These are phyloP conservation scores for Neonothopanus nambi DNA, from an alignment of 1,284 basidiomycete genomes.

Conservation along the genomic window DNA sequence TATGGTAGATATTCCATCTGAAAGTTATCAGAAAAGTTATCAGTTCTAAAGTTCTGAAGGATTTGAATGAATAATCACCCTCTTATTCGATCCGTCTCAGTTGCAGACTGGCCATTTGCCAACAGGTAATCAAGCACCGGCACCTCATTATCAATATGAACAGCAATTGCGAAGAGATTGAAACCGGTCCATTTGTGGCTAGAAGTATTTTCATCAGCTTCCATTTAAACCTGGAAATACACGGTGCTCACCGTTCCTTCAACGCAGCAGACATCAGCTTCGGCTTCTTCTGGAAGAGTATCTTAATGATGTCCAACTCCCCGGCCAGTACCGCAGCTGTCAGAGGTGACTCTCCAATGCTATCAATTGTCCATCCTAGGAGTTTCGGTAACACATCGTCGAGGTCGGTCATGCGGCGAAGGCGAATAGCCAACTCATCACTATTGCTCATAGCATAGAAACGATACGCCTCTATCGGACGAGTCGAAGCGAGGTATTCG, in stretches of 20 bases:
- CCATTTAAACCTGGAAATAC: neutral
- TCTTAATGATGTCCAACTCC: constrained; percentile 39
- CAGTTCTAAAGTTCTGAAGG: too few species aligned
- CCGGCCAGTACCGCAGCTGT: constrained; percentile 39
- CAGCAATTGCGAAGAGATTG: constrained; percentile 45
- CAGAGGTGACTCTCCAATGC: constrained; percentile 50
- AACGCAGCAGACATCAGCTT: constrained; percentile 39
- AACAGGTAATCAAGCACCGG: constrained; percentile 52
- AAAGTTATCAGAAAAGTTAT: constrained; percentile 33
- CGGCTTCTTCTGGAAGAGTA: constrained; percentile 41
- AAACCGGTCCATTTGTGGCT: constrained; percentile 49
- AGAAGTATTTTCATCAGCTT: neutral
- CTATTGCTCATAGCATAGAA: constrained; percentile 45
- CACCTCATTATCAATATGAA: constrained; percentile 24
- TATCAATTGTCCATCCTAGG: constrained; percentile 48
- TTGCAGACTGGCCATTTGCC: constrained; percentile 44
- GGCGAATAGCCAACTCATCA: constrained; percentile 36
- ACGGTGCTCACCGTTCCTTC: constrained; percentile 38
- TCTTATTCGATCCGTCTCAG: constrained; percentile 38
- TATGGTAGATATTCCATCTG: constrained; percentile 59
- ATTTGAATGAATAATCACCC: constrained; percentile 33
- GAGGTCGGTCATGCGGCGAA: constrained; percentile 38
- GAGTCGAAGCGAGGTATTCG: constrained; percentile 43
- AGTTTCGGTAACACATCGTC: constrained; percentile 41
- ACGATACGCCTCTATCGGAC: constrained; percentile 35